Evolutionary conservation across 2,329 filamentous ascomycete species (phyloP).

Genomic region (Tricladium varicosporioides): DNA sequence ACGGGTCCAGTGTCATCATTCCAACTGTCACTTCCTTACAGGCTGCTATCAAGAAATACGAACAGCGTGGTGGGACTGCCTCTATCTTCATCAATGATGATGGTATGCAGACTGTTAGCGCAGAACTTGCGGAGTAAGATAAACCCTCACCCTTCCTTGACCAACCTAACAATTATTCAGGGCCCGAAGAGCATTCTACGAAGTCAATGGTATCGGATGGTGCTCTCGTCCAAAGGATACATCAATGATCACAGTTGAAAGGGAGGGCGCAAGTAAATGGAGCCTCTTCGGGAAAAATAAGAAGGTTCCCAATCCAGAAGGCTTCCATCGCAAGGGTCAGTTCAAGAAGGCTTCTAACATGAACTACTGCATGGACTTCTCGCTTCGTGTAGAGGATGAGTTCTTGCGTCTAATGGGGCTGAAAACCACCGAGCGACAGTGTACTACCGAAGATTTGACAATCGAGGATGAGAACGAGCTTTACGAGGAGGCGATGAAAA

Average conservation of each 20-base stretch:
- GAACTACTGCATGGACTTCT: constrained; percentile 57
- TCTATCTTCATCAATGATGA: constrained; percentile 69
- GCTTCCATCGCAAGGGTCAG: constrained; percentile 55
- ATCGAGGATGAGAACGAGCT: constrained; percentile 40
- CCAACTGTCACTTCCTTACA: constrained; percentile 55
- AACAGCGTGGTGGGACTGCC: constrained; percentile 59
- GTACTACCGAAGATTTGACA: constrained; percentile 14
- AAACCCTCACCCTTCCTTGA: background rate
- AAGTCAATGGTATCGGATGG: constrained; percentile 56
- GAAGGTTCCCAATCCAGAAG: constrained; percentile 31
- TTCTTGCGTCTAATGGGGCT: constrained; percentile 35
- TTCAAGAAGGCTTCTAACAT: constrained; percentile 77
- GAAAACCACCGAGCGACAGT: background rate
- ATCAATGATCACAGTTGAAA: constrained; percentile 1
- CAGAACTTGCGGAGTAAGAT: constrained; percentile 22
- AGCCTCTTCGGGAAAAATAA: background rate
- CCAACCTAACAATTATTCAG: constrained; percentile 47
- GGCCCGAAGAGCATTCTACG: constrained; percentile 53
- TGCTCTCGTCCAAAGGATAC: constrained; percentile 49
- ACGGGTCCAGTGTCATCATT: constrained; percentile 42
- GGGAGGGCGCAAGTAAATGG: constrained; percentile 1
- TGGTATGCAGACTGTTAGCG: constrained; percentile 55
- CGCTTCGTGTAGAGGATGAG: constrained; percentile 40
- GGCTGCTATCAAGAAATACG: constrained; percentile 56
- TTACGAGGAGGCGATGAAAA: constrained; percentile 48